Evolutionary conservation across 257 asterid species (phyloP), one percentile per base, ranked within the genome.

Genomic region (Solanum chmielewskii): DNA sequence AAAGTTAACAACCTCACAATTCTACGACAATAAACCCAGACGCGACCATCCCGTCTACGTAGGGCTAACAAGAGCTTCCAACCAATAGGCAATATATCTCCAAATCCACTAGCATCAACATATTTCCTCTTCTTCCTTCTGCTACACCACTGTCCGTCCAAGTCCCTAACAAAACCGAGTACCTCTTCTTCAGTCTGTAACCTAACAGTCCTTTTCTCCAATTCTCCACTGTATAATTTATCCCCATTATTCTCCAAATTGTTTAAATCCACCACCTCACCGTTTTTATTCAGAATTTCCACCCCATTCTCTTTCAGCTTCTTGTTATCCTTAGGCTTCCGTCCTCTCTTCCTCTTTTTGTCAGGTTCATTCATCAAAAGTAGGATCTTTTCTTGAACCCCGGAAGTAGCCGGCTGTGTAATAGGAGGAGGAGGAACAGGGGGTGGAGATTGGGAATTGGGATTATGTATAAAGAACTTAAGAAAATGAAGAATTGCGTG

Each of bases 101-200:
- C 96, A 35, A 95, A 90, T 70, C 83, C 64, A 35, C 88, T 88
- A 2, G 99, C 98, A 84, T 97, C 96, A 29, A 95, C 98, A 88
- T 91, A 95, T 91, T 94, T 97, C 94, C 98, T 97, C 94, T 87
- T 94, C 95, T 89, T 93, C 95, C 99, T 94, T 91, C 93, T 93
- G 90, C 99, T 97, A 89, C 98, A 91, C 99, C 99, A 97, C 86
- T 93, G 92, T 37, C 99, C 99, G 84, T 97, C 97, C 93, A 97
- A 88, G 44, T 89, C 91, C 89, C 91, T 84, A 91, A 97, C 88
- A 85, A 94, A 90, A 62, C 92, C 98, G 80, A 94, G 89, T 89
- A 92, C 89, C 76, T 82, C 93, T 83, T 91, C 98, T 88, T 95
- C 98, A 23, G 91, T 93, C 86, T 91, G 94, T 91, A 95, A 84